Base-by-base conservation (phyloP, 73 alveolate species). In the Tetrahymena malaccensis region DNA sequence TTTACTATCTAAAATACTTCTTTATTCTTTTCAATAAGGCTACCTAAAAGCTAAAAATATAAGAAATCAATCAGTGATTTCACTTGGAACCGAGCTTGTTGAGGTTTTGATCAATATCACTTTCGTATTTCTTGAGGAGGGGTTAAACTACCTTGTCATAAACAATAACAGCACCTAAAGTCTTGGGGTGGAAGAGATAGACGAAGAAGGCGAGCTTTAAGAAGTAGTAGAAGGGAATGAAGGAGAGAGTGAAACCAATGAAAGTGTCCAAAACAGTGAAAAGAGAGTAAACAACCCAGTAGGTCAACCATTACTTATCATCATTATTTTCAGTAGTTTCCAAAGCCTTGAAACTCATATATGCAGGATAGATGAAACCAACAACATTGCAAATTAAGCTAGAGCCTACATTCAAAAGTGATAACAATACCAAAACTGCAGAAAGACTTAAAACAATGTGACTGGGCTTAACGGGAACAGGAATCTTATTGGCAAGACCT, bases 301-400 rank as follows among this genome's bases (percentile, higher is more conserved):
- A 98, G 96, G 99, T 98, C 43, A 98, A 96, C 99, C 99, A 98
- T 96, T 98, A 97, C 96, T 98, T 98, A 95, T 97, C 99, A 96
- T 98, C 99, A 43, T 97, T 97, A 85, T 94, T 96, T 83, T 96
- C 97, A 34, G 43, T 11, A 4, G 95, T 35, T 93, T 98, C 99
- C 70, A 98, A 94, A 25, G 99, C 99, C 94, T 97, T 94, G 93
- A 98, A 94, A 93, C 99, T 97, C 96, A 95, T 95, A 93, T 95
- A 98, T 12, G 99, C 97, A 50, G 99, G 99, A 55, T 97, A 97
- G 95, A 97, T 96, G 57, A 98, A 97, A 33, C 98, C 99, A 19
- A 98, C 98, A 93, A 98, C 85, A 33, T 97, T 95, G 43, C 98
- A 96, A 27, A 97, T 55, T 21, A 96, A 89, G 33, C 95, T 89